Evolutionary conservation across 805 yeast species (phyloP).

Genomic region (Starmera dryadoides): DNA sequence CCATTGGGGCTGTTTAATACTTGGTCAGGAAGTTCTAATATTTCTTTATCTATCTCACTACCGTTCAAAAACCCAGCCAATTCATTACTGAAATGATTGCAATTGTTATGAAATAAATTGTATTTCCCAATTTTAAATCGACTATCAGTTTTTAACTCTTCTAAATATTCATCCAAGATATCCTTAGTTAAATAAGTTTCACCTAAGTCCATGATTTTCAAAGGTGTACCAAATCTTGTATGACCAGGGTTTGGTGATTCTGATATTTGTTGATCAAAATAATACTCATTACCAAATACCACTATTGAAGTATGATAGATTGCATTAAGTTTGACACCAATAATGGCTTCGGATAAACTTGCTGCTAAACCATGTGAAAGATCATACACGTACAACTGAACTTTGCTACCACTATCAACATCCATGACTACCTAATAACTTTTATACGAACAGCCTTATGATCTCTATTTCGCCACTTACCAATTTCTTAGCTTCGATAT

Average conservation of each 20-base stretch:
- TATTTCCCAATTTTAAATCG: slow-evolving; percentile 34
- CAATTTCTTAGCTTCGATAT: too few relatives aligned
- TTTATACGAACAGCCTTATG: not conserved
- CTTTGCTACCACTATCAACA: not conserved
- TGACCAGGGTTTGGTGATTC: slow-evolving; percentile 36
- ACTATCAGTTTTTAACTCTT: slow-evolving; percentile 40
- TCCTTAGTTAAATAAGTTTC: slow-evolving; percentile 44
- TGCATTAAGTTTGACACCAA: slow-evolving; percentile 53
- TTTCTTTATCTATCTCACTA: slow-evolving; percentile 43
- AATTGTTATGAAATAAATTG: slow-evolving; percentile 55
- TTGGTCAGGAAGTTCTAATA: slow-evolving; percentile 42
- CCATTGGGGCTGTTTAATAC: slow-evolving; percentile 47
- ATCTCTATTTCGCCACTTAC: not conserved
- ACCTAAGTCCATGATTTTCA: slow-evolving; percentile 46
- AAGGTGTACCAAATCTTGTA: slow-evolving; percentile 55
- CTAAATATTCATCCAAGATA: slow-evolving; percentile 43
- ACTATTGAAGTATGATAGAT: slow-evolving; percentile 62
- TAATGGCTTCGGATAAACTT: slow-evolving; percentile 36
- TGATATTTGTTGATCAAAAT: slow-evolving; percentile 53
- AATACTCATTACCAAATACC: slow-evolving; percentile 45
- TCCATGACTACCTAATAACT: not conserved
- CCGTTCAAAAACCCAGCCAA: slow-evolving; percentile 52
- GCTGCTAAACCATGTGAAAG: slow-evolving; percentile 57
- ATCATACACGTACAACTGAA: slow-evolving; percentile 47
- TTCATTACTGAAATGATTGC: slow-evolving; percentile 61